A percentile compares a stretch with the other conserved stretches of the same genome.
Conservation (phyloP, 1,139 yeast species). For the Candida anutae region DNA sequence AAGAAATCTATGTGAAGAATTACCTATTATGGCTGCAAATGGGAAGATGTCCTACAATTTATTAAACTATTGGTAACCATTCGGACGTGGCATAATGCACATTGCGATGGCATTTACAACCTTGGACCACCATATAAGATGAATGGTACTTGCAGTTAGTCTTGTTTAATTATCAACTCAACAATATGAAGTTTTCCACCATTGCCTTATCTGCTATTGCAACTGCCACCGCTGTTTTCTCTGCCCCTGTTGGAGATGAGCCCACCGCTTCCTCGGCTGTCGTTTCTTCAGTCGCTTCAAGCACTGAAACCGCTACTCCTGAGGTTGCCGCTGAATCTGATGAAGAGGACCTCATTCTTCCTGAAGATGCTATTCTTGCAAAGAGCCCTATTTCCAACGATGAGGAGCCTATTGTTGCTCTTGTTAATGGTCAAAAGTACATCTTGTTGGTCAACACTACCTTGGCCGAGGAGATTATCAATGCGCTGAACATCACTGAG, state of each 20-base stretch:
- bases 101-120: too few species aligned
- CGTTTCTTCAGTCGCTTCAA: slow-evolving; percentile 4
- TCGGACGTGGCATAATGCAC: too few species aligned
- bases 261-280: slow-evolving; percentile 1
- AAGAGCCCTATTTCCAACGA: slow-evolving; percentile 8
- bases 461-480: slow-evolving; percentile 8
- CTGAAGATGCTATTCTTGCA: slow-evolving; percentile 12
- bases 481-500: too few species aligned
- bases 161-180: too few species aligned
- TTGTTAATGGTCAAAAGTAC: slow-evolving; percentile 10
- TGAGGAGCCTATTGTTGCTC: slow-evolving; percentile 10
- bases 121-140: too few species aligned
- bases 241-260: slow-evolving; percentile 10
- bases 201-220: slow-evolving; percentile 8
- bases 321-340: slow-evolving; percentile 1
- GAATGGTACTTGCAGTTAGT: too few species aligned
- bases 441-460: slow-evolving; percentile 14
- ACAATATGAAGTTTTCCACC: slow-evolving; percentile 8
- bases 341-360: slow-evolving; percentile 6
- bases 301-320: slow-evolving; percentile 5
- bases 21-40: too few species aligned
- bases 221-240: slow-evolving; percentile 7
- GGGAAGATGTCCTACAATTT: too few species aligned
- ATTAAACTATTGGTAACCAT: too few species aligned
- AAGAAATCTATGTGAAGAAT: too few species aligned